Base-by-base conservation (phyloP, 805 yeast genomes). In the Kazachstania viticola region DNA sequence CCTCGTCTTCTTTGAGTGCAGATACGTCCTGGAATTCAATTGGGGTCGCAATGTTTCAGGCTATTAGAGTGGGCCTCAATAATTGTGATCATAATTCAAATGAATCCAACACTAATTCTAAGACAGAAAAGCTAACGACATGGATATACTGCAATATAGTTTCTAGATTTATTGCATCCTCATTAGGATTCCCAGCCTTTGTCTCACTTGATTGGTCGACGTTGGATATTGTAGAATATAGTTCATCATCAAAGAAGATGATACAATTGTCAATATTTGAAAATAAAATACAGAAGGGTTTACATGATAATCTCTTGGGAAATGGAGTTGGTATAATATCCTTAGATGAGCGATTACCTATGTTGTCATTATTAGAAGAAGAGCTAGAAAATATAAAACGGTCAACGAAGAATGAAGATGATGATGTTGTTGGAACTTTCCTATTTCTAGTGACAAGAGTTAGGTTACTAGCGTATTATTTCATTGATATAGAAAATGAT, bases 11-110 rank as follows among this genome's bases (percentile, higher is more conserved):
- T 0, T 65, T 91, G 27, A 80, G 91, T 54, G 94, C 97, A 0
- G 96, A 88, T 50, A 79, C 94, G 5, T 79, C 94, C 4, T 88
- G 95, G 94, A 83, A 80, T 49, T 82, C 95, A 1, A 77, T 83
- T 17, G 96, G 96, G 0, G 75, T 82, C 27, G 97, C 97, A 3
- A 65, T 85, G 45, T 82, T 81, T 56, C 94, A 84, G 49, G 96
- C 96, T 0, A 78, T 87, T 22, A 62, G 95, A 35, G 79, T 87
- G 12, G 97, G 98, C 0, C 62, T 88, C 16, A 94, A 88, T 48
- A 69, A 84, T 15, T 88, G 83, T 0, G 85, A 79, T 36, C 60
- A 64, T n/a, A 46, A 60, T 67, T 32, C 48, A 60, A 33, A 69
- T 48, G 3, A 51, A 55, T 14, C 41, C 49, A 3, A 53, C 54